Conservation (phyloP, 1,139 yeast genomes). For the Zhuliangozyma blackwelliae region DNA sequence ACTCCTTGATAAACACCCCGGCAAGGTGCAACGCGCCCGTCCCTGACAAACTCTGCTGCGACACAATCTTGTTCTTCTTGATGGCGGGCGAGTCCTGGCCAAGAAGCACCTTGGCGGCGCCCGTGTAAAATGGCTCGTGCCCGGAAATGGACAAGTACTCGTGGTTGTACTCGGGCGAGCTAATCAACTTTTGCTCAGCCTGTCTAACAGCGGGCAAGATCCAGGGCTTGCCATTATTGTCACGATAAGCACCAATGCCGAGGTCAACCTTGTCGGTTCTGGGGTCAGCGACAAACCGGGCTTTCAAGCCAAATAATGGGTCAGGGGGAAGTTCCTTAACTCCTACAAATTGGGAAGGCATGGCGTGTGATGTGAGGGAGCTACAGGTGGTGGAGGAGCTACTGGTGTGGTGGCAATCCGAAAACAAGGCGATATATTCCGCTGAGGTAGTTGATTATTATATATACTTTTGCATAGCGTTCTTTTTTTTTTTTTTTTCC, state of each 20-base stretch:
- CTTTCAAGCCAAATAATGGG: conserved; percentile 80
- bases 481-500: too few species aligned
- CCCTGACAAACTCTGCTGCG: conserved; percentile 87
- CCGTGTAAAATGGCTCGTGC: conserved; percentile 58
- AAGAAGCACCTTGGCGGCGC: conserved; percentile 76
- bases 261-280: conserved; percentile 73
- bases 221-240: conserved; percentile 90
- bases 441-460: too few species aligned
- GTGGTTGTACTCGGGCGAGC: conserved; percentile 69
- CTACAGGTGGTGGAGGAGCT: not conserved
- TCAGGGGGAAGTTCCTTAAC: conserved; percentile 68
- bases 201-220: conserved; percentile 78
- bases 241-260: conserved; percentile 97
- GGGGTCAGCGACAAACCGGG: conserved; percentile 62
- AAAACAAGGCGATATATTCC: too few species aligned
- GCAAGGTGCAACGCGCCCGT: conserved; percentile 95
- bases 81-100: conserved; percentile 62
- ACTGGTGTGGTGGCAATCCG: too few species aligned
- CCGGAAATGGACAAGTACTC: conserved; percentile 90
- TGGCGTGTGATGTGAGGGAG: not conserved
- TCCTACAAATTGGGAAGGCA: conserved; percentile 38
- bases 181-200: conserved; percentile 57
- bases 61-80: conserved; percentile 52
- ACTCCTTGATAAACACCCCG: conserved; percentile 63
- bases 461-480: too few species aligned